A percentile compares a stretch with the other conserved stretches of the same genome.
phyloP scores from a whole-genome alignment of 2,329 filamentous ascomycete species.

The Endothia cerciana region DNA sequence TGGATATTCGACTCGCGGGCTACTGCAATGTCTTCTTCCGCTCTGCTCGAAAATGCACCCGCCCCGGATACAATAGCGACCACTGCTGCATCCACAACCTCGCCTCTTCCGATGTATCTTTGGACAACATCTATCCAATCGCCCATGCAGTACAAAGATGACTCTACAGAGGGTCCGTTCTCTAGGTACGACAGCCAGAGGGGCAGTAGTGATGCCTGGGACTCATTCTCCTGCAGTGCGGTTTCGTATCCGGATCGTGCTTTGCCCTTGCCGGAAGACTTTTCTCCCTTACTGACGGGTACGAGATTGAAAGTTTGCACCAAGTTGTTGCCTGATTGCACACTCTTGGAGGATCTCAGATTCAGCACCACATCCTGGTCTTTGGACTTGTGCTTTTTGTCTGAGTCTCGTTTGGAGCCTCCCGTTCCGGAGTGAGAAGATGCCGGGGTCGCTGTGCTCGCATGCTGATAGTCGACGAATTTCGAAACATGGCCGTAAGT shows the following conservation, averaged over 20 bases:
- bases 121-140: constrained; percentile 5
- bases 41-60: constrained; percentile 1
- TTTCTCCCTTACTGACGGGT: constrained; percentile 2
- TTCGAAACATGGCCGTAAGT: constrained; percentile 8
- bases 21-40: constrained; percentile 1
- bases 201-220: neutral
- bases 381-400: neutral
- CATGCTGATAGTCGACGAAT: constrained; percentile 1
- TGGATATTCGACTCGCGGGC: constrained; percentile 3
- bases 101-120: constrained; percentile 4
- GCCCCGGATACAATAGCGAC: neutral
- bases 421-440: neutral
- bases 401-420: neutral
- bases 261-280: neutral
- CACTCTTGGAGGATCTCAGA: neutral
- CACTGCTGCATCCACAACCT: constrained; percentile 4
- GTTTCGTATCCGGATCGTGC: neutral
- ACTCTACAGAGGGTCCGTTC: neutral
- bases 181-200: constrained; percentile 6
- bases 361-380: constrained; percentile 1
- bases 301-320: constrained; percentile 6
- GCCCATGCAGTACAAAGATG: constrained; percentile 2
- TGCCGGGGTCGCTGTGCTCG: neutral
- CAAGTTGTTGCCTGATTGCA: constrained; percentile 4
- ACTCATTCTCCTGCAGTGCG: neutral